Conservation (phyloP, 129 eudicot genomes). For the Calendula officinalis region DNA sequence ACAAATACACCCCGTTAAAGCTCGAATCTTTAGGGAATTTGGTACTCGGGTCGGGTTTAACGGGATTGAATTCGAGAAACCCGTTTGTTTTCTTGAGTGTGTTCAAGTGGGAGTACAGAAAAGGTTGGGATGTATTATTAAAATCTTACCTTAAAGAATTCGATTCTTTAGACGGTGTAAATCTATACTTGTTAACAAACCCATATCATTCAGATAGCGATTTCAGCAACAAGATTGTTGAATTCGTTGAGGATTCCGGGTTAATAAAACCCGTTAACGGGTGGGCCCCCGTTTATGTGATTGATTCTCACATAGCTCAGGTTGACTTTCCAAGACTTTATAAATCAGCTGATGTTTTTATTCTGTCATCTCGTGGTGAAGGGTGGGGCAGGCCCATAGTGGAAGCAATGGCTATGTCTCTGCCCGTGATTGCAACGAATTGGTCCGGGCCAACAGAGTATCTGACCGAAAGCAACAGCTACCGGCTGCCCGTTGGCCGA, state of each 20-base stretch:
- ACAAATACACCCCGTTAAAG: constrained; percentile 42
- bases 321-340: constrained; percentile 64
- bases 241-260: constrained; percentile 46
- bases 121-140: constrained; percentile 91
- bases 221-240: constrained; percentile 72
- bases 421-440: constrained; percentile 77
- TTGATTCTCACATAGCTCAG: constrained; percentile 67
- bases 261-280: constrained; percentile 52
- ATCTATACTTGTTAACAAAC: constrained; percentile 59
- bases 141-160: constrained; percentile 68
- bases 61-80: not conserved
- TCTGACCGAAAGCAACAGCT: constrained; percentile 63
- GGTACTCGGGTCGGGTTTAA: constrained; percentile 50
- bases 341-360: constrained; percentile 68
- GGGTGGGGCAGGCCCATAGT: constrained; percentile 95
- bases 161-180: constrained; percentile 43
- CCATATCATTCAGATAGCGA: constrained; percentile 65
- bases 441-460: constrained; percentile 95
- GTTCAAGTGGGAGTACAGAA: constrained; percentile 84
- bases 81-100: constrained; percentile 77
- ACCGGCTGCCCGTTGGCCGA: constrained; percentile 55
- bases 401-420: constrained; percentile 85
- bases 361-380: constrained; percentile 81
- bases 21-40: constrained; percentile 37
- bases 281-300: constrained; percentile 74